phyloP scores from a whole-genome alignment of 2,329 filamentous ascomycete genomes.

The Venturia asperata region DNA sequence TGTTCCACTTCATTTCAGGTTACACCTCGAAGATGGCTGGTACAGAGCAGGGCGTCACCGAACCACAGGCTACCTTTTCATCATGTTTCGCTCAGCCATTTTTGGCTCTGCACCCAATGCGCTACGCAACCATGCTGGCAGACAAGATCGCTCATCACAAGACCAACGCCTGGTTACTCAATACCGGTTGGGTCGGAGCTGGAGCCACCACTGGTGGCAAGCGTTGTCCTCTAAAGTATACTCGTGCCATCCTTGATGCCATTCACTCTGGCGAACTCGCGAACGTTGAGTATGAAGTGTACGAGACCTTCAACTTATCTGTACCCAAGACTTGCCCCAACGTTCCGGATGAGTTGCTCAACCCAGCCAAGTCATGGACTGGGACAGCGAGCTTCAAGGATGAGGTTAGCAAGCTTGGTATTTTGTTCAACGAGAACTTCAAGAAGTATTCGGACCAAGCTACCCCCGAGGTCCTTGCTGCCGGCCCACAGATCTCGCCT shows the following conservation, averaged over 20 bases:
- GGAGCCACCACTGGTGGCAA: slow-evolving; percentile 86
- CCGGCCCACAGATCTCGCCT: slow-evolving; percentile 30
- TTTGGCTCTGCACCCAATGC: slow-evolving; percentile 97
- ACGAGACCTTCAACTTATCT: slow-evolving; percentile 92
- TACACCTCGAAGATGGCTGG: slow-evolving; percentile 99
- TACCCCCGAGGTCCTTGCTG: slow-evolving; percentile 39
- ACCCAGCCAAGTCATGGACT: slow-evolving; percentile 90
- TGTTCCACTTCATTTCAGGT: slow-evolving; percentile 99
- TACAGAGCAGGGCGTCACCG: slow-evolving; percentile 92
- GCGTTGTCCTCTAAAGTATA: slow-evolving; percentile 97
- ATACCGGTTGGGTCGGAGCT: slow-evolving; percentile 95
- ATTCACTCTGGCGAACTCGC: slow-evolving; percentile 97
- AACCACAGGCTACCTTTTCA: slow-evolving; percentile 97
- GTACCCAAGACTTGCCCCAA: slow-evolving; percentile 88
- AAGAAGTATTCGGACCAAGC: slow-evolving; percentile 87
- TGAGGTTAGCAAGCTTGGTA: slow-evolving; percentile 85
- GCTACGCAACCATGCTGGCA: slow-evolving; percentile 96
- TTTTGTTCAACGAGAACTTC: slow-evolving; percentile 94
- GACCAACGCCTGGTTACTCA: slow-evolving; percentile 95
- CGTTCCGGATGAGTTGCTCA: slow-evolving; percentile 86
- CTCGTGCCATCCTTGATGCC: slow-evolving; percentile 92
- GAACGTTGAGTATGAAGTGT: slow-evolving; percentile 86
- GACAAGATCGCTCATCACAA: slow-evolving; percentile 96
- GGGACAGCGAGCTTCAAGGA: slow-evolving; percentile 72
- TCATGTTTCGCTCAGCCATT: slow-evolving; percentile 99